Conservation (phyloP, 345 rosid genomes). For the Toxicodendron radicans region DNA sequence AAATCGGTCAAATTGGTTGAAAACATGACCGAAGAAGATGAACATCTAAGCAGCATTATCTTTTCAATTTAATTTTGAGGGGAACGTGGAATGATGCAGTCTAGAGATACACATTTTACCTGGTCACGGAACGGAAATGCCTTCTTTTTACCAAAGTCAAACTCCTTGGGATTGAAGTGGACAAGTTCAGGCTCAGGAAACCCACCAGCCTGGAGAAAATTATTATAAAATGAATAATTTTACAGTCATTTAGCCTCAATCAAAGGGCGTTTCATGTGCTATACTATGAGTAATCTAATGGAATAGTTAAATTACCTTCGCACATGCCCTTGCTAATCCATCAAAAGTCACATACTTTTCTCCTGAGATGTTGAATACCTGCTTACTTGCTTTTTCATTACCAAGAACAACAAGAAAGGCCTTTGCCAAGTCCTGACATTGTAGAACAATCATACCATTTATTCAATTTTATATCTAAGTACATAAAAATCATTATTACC, state of each 20-base stretch:
- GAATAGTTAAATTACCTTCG: constrained; percentile 60
- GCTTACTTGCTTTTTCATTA: constrained; percentile 79
- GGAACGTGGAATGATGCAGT: too few species aligned
- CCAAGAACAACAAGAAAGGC: constrained; percentile 78
- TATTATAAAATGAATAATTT: neutral
- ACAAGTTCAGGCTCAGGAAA: constrained; percentile 93
- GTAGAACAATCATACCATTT: constrained; percentile 18
- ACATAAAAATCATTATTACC: neutral
- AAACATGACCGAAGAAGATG: too few species aligned
- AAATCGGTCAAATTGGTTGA: too few species aligned
- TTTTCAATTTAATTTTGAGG: too few species aligned
- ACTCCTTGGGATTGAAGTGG: constrained; percentile 87
- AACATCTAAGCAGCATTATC: too few species aligned
- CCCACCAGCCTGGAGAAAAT: constrained; percentile 70
- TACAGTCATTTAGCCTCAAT: neutral
- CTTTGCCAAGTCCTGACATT: constrained; percentile 77
- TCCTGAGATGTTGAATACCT: constrained; percentile 91
- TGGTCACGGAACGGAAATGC: constrained; percentile 98
- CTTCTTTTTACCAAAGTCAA: constrained; percentile 94
- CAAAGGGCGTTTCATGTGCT: neutral
- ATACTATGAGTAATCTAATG: neutral
- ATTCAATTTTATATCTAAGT: neutral
- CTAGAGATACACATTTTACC: constrained; percentile 37
- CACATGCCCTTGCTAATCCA: constrained; percentile 93
- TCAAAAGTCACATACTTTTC: constrained; percentile 88